A percentile compares a stretch with the other conserved stretches of the same genome.
Evolutionary conservation across 2,329 filamentous ascomycete species (phyloP).

Genomic region (Aspergillus tubingensis): DNA sequence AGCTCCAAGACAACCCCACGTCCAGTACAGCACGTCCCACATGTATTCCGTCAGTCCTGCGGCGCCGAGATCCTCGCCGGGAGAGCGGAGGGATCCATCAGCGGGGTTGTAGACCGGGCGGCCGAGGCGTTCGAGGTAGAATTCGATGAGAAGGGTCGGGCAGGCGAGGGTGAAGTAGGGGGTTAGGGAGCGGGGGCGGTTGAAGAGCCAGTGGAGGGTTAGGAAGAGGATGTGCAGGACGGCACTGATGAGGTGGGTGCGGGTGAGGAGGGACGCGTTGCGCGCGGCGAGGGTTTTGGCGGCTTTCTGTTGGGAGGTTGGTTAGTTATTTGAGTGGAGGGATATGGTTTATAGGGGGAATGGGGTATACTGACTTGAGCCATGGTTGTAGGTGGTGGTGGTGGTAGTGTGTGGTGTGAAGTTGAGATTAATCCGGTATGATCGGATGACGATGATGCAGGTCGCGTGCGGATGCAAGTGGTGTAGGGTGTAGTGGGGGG

Average conservation of each 20-base stretch:
- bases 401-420: background rate
- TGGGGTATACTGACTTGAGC: constrained; percentile 26
- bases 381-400: constrained; percentile 17
- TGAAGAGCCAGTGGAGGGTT: constrained; percentile 64
- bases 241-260: constrained; percentile 76
- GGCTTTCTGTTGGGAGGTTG: constrained; percentile 45
- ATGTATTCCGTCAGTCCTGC: constrained; percentile 93
- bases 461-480: constrained; percentile 1
- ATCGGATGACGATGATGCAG: constrained; percentile 9
- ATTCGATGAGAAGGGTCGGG: constrained; percentile 77
- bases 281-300: constrained; percentile 68
- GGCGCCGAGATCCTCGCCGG: constrained; percentile 86
- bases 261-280: constrained; percentile 75
- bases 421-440: background rate
- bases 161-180: constrained; percentile 72
- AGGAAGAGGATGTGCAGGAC: constrained; percentile 74
- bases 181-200: constrained; percentile 63
- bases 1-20: constrained; percentile 74
- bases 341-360: background rate
- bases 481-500: background rate
- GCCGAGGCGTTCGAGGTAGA: constrained; percentile 80
- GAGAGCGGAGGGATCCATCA: constrained; percentile 67
- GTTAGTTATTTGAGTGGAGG: background rate
- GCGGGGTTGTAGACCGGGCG: constrained; percentile 71
- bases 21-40: constrained; percentile 97